Conservation (phyloP, 1,284 basidiomycete species). For the Naganishia sp. region DNA sequence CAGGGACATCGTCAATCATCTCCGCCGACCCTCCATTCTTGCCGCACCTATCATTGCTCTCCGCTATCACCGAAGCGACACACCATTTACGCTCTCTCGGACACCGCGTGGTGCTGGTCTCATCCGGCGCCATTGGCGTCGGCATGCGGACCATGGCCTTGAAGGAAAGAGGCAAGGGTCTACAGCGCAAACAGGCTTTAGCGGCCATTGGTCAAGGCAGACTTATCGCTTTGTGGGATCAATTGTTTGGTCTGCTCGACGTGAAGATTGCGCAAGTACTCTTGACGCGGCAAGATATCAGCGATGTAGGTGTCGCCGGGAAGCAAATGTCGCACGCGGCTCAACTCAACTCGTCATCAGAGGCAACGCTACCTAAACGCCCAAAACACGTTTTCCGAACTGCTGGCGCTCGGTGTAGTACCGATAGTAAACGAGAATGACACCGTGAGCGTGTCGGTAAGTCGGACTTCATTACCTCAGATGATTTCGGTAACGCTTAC, state of each 20-base stretch:
- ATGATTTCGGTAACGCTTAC: background rate
- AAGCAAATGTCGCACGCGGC: background rate
- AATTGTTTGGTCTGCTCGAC: constrained; percentile 86
- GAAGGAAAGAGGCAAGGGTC: constrained; percentile 72
- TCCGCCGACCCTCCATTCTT: constrained; percentile 80
- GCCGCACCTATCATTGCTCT: constrained; percentile 85
- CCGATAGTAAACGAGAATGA: constrained; percentile 97
- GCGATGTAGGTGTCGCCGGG: constrained; percentile 69
- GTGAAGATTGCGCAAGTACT: constrained; percentile 95
- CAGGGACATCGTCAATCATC: constrained; percentile 91
- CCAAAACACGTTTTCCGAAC: constrained; percentile 85
- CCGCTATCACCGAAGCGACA: constrained; percentile 88
- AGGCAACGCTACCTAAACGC: constrained; percentile 90
- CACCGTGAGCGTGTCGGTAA: constrained; percentile 87
- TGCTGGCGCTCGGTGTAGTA: constrained; percentile 85
- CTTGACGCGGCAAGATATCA: constrained; percentile 91
- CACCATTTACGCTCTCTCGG: constrained; percentile 74
- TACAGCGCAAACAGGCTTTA: constrained; percentile 92
- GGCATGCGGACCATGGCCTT: constrained; percentile 89
- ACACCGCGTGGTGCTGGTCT: constrained; percentile 92
- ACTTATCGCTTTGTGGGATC: constrained; percentile 95
- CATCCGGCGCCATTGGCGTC: constrained; percentile 93
- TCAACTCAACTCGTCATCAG: constrained; percentile 54
- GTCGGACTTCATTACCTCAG: constrained; percentile 46
- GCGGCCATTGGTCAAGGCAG: constrained; percentile 96